Conservation (phyloP, 1,139 yeast genomes). For the Yamadazyma triangularis region DNA sequence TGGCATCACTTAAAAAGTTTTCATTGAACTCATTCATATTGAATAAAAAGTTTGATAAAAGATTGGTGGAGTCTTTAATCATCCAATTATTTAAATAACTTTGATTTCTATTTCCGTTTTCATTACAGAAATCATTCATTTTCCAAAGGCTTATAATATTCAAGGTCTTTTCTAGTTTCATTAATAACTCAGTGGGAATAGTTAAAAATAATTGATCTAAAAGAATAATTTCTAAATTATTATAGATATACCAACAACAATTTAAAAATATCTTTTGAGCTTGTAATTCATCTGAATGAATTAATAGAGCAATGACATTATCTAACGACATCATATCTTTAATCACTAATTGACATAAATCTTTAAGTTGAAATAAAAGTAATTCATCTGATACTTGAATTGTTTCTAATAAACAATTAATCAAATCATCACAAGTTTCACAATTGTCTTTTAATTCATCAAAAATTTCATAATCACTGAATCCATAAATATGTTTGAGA, state of each 20-base stretch:
- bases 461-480: conserved; percentile 40
- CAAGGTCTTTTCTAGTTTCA: conserved; percentile 26
- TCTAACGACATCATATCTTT: conserved; percentile 56
- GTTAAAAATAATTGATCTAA: conserved; percentile 40
- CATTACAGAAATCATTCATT: conserved; percentile 16
- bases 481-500: conserved; percentile 58
- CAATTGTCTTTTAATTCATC: conserved; percentile 24
- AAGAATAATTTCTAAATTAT: conserved; percentile 61
- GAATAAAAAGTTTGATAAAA: conserved; percentile 26
- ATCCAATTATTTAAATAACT: conserved; percentile 14
- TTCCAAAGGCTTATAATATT: conserved; percentile 26
- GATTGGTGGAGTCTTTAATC: conserved; percentile 17
- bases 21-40: conserved; percentile 42
- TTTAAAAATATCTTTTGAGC: conserved; percentile 55
- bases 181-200: conserved; percentile 23
- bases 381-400: conserved; percentile 64
- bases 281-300: conserved; percentile 47
- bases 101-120: conserved; percentile 11
- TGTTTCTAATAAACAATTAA: conserved; percentile 54
- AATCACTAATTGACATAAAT: conserved; percentile 58
- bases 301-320: conserved; percentile 54
- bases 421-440: conserved; percentile 31
- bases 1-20: conserved; percentile 44
- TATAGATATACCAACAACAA: conserved; percentile 65
- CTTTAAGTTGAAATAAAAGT: conserved; percentile 54